Conservation (phyloP, 108 stramenopile genomes). For the Skeletonema costatum region DNA sequence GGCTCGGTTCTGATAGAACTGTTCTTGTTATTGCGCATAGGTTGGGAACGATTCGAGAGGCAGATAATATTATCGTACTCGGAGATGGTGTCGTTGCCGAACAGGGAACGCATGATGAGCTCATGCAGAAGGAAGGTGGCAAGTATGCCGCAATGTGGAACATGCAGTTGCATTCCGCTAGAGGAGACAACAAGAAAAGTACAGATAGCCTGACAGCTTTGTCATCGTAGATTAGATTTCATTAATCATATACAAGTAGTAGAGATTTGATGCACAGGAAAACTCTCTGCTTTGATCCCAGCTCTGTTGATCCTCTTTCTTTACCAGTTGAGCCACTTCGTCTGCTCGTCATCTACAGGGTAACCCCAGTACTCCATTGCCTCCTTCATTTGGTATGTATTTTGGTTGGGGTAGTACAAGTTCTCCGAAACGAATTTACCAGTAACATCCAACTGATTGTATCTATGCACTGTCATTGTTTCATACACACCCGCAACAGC, state of each 20-base stretch:
- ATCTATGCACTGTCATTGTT: constrained; percentile 75
- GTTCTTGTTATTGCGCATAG: constrained; percentile 98
- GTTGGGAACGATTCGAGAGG: constrained; percentile 93
- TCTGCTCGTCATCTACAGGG: constrained; percentile 77
- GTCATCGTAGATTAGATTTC: neutral
- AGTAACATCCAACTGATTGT: constrained; percentile 78
- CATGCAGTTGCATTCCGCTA: constrained; percentile 69
- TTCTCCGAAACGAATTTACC: constrained; percentile 86
- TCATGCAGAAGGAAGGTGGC: constrained; percentile 70
- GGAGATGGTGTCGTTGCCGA: constrained; percentile 92
- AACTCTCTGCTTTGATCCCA: neutral
- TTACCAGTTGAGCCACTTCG: constrained; percentile 86
- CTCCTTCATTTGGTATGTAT: constrained; percentile 81
- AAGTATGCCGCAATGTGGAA: constrained; percentile 92
- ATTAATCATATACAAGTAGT: neutral
- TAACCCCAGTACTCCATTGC: constrained; percentile 85
- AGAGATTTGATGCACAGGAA: neutral
- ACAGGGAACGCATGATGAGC: constrained; percentile 95
- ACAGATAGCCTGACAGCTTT: constrained; percentile 18
- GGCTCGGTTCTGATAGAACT: constrained; percentile 85
- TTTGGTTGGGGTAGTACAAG: constrained; percentile 51
- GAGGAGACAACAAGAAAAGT: constrained; percentile 8
- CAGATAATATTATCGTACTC: constrained; percentile 97
- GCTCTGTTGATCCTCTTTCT: neutral
- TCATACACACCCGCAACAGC: constrained; percentile 74